phyloP scores from a whole-genome alignment of 148 eudicot genomes.

The Vaccinium macrocarpon region DNA sequence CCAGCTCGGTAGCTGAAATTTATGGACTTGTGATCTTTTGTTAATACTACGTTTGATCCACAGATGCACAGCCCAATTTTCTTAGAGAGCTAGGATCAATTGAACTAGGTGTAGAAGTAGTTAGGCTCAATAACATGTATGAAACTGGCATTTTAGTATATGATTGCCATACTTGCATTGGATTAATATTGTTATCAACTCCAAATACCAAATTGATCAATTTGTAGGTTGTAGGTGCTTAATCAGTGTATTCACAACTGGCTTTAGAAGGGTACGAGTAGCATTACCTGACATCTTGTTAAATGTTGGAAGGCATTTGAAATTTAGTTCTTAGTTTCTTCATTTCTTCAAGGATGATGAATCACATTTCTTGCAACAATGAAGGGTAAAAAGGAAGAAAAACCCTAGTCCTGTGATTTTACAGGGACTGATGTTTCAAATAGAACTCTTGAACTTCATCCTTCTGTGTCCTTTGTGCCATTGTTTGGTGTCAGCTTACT shows the following conservation, averaged over 20 bases:
- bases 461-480: no score
- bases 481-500: no score
- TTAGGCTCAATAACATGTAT: constrained; percentile 1
- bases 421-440: not conserved
- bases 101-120: not conserved
- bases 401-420: not conserved
- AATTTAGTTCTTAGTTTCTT: not conserved
- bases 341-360: not conserved
- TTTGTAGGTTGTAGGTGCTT: not conserved
- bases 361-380: not conserved
- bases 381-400: not conserved
- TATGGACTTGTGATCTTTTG: not conserved
- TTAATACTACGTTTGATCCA: not conserved
- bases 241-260: not conserved
- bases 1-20: not conserved
- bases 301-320: not conserved
- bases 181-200: not conserved
- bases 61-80: not conserved
- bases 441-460: not conserved
- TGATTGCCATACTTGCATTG: not conserved
- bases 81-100: constrained; percentile 8
- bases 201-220: not conserved
- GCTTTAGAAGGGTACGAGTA: not conserved
- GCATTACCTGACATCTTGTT: not conserved
- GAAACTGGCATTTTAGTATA: not conserved